phyloP scores from a whole-genome alignment of 495 filamentous ascomycete species.

The Hyaloscypha bicolor region DNA sequence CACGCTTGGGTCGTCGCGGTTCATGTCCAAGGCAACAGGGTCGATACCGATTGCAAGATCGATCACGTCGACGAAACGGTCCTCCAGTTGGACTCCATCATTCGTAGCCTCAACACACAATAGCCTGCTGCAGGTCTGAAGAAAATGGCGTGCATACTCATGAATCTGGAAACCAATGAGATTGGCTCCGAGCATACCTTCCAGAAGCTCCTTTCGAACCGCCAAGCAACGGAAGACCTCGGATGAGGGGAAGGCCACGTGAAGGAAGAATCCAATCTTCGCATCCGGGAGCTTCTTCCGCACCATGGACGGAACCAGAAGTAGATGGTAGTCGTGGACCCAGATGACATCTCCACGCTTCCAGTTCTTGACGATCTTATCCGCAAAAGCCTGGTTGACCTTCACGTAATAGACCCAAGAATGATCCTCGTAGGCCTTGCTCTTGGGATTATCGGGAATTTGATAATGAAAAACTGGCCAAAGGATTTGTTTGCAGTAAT shows the following conservation, averaged over 20 bases:
- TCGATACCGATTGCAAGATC: conserved; percentile 82
- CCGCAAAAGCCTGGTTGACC: conserved; percentile 86
- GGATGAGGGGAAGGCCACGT: conserved; percentile 92
- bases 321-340: conserved; percentile 92
- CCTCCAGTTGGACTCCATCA: conserved; percentile 86
- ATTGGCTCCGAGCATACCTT: conserved; percentile 90
- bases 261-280: conserved; percentile 92
- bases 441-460: conserved; percentile 94
- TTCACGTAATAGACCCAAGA: conserved; percentile 93
- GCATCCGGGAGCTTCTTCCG: conserved; percentile 84
- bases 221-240: conserved; percentile 92
- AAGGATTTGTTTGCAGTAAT: conserved; percentile 90
- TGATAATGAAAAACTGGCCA: conserved; percentile 96
- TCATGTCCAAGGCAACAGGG: conserved; percentile 69
- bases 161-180: conserved; percentile 88
- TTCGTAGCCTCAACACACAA: conserved; percentile 83
- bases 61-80: conserved; percentile 85
- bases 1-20: conserved; percentile 73
- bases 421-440: conserved; percentile 95
- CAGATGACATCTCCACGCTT: conserved; percentile 89
- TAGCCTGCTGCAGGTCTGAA: conserved; percentile 89
- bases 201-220: conserved; percentile 78
- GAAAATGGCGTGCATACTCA: conserved; percentile 90
- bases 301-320: conserved; percentile 90
- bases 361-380: conserved; percentile 86